A percentile compares a stretch with the other conserved stretches of the same genome.
Conservation (phyloP, 2,329 filamentous ascomycete genomes). For the Aspergillus piperis region DNA sequence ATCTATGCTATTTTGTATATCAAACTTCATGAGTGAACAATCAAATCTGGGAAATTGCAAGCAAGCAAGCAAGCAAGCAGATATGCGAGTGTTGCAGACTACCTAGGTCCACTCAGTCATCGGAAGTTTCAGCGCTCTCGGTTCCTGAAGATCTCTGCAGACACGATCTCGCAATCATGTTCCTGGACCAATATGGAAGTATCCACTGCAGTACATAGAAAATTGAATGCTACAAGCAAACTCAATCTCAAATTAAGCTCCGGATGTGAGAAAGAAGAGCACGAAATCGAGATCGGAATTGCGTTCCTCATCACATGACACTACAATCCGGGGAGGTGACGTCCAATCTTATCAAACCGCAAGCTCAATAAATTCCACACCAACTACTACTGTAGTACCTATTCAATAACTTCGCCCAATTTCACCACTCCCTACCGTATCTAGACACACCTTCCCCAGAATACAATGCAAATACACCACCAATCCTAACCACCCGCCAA, state of each 20-base stretch:
- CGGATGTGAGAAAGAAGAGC: neutral
- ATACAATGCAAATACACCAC: conserved; percentile 1
- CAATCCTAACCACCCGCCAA: neutral
- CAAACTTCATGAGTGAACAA: neutral
- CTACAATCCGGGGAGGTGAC: conserved; percentile 11
- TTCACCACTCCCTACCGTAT: neutral
- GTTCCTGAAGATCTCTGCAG: neutral
- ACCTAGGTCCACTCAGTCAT: neutral
- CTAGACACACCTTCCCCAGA: neutral
- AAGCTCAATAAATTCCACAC: neutral
- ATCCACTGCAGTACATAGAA: neutral
- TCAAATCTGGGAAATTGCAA: neutral
- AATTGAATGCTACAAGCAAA: neutral
- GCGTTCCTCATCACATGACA: conserved; percentile 16
- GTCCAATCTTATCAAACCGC: conserved; percentile 2
- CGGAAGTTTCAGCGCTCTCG: neutral
- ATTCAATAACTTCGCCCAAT: neutral
- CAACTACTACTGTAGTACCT: neutral
- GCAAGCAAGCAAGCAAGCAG: neutral
- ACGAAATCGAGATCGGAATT: neutral
- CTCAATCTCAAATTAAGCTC: neutral
- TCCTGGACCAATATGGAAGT: neutral
- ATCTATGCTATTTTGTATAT: neutral
- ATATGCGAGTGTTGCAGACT: neutral
- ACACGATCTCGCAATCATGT: neutral